These are phyloP conservation scores for Cystofilobasidium macerans DNA, from an alignment of 768 basidiomycete species.

Conservation along the genomic window DNA sequence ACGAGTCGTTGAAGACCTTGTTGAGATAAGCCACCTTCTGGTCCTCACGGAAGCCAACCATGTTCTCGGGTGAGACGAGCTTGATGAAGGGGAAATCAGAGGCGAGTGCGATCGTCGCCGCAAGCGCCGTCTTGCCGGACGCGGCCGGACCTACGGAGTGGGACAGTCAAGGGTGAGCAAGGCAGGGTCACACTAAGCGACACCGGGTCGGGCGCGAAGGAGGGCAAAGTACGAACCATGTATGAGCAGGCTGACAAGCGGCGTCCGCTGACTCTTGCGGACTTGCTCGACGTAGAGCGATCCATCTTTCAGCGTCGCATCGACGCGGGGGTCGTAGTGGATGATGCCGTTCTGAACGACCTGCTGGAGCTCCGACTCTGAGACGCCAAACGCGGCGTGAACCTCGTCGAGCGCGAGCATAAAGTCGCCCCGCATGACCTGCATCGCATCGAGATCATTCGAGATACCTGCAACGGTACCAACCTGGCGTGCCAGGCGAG, in stretches of 20 bases:
- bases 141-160: constrained; percentile 55
- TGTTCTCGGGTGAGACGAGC: constrained; percentile 83
- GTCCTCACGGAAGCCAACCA: constrained; percentile 89
- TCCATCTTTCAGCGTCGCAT: constrained; percentile 78
- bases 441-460: constrained; percentile 84
- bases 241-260: constrained; percentile 77
- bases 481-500: too few species aligned
- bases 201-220: background rate
- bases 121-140: constrained; percentile 88
- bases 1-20: constrained; percentile 87
- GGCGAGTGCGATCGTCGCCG: constrained; percentile 80
- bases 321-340: constrained; percentile 61
- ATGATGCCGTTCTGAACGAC: constrained; percentile 97
- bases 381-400: constrained; percentile 91
- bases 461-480: constrained; percentile 95
- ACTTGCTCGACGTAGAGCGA: constrained; percentile 88
- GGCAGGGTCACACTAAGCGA: background rate
- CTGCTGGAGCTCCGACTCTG: constrained; percentile 85
- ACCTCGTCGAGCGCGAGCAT: constrained; percentile 84
- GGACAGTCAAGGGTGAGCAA: too few species aligned
- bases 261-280: constrained; percentile 74
- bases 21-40: constrained; percentile 85
- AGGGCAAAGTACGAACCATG: constrained; percentile 45
- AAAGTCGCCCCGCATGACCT: constrained; percentile 78
- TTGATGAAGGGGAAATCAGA: constrained; percentile 99